Base-by-base conservation (phyloP, 768 basidiomycete genomes). In the Melanogaster broomeanus region DNA sequence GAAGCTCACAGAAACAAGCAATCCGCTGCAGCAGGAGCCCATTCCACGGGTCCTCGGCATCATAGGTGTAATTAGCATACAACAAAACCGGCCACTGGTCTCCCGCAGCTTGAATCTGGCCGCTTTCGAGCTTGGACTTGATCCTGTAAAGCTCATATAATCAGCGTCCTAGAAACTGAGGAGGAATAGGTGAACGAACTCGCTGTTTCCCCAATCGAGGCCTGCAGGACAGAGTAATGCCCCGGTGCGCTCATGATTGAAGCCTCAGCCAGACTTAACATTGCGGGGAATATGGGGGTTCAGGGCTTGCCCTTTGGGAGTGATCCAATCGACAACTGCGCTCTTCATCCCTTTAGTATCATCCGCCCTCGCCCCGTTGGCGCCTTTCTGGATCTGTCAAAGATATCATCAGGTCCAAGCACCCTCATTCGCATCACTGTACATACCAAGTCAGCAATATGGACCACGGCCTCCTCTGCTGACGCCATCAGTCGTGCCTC, bases 341-440 rank as follows among this genome's bases (percentile, higher is more conserved):
- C 39, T 47, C 35, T 57, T 58, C 19, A 64, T 19, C 1, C 43
- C 45, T 16, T 53, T 49, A n/a, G n/a, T n/a, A n/a, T n/a, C n/a
- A n/a, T n/a, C n/a, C n/a, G n/a, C n/a, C n/a, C n/a, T n/a, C n/a
- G 63, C 63, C 16, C 53, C 57, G 34, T 59, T 55, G 2, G 58
- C 64, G 9, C 68, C 68, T 18, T 47, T 40, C 25, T 58, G 53
- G n/a, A 70, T 48, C 69, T 70, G 40, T 10, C n/a, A n/a, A n/a
- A n/a, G 18, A 18, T 35, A 35, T 30, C 28, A 30, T 30, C 28
- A 30, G 28, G 28, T 30, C 28, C 28, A 30, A 30, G 28, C 28
- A 30, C 28, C 28, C 28, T 30, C 11, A 30, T 30, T 30, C 9
- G 11, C 28, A 30, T 30, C 9, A 11, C 8, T 4, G 4, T 8